Conservation (phyloP, 106 monocot species). For the Iris macrosiphon region DNA sequence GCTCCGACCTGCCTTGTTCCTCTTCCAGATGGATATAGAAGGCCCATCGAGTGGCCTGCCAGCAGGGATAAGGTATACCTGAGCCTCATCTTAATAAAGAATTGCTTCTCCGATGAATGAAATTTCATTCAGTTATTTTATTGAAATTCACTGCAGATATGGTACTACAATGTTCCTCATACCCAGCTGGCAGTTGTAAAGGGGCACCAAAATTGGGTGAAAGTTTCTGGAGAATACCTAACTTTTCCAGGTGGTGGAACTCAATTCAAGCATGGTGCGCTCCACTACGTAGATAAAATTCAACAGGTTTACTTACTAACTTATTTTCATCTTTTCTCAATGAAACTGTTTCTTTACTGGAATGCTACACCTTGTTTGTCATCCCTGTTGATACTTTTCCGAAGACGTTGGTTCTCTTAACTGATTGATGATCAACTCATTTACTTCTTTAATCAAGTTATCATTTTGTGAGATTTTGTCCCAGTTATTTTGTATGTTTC, state of each 20-base stretch:
- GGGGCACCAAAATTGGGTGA: constrained; percentile 91
- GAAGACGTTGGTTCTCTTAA: no score
- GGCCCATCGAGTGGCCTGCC: constrained; percentile 64
- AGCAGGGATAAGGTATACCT: constrained; percentile 97
- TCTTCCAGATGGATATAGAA: constrained; percentile 65
- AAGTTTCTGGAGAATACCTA: constrained; percentile 70
- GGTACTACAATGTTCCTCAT: constrained; percentile 86
- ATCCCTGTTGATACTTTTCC: not conserved
- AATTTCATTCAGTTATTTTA: not conserved
- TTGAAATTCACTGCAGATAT: constrained; percentile 44
- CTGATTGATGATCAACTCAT: no score
- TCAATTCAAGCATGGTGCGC: constrained; percentile 74
- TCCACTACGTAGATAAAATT: constrained; percentile 81
- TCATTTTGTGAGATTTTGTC: no score
- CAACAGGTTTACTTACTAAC: constrained; percentile 36
- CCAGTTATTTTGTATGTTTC: no score
- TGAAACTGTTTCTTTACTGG: not conserved
- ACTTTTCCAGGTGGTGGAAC: constrained; percentile 92
- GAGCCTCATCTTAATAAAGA: no score
- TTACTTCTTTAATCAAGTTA: no score
- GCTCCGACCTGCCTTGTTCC: constrained; percentile 78
- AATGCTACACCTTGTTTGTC: not conserved
- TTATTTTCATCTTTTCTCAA: not conserved
- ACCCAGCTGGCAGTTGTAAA: constrained; percentile 57
- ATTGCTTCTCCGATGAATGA: not conserved